phyloP scores from a whole-genome alignment of 176 grass and related monocot species.

The Cenchrus americanus region DNA sequence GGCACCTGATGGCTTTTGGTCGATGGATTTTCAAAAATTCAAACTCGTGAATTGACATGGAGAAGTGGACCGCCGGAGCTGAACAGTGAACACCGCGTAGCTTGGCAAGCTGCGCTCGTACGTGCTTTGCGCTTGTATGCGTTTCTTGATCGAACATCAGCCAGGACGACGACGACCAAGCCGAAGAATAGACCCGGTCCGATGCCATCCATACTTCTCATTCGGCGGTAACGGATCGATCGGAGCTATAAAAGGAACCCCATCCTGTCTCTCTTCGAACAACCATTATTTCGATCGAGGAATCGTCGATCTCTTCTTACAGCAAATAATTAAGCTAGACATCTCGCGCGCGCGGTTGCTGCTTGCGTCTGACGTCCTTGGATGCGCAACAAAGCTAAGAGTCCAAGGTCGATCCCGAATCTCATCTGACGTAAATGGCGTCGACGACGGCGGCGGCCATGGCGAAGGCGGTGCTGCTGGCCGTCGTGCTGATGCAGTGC shows the following conservation, averaged over 20 bases:
- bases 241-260: constrained; percentile 19
- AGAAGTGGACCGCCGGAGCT: neutral
- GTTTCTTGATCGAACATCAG: neutral
- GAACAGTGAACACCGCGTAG: neutral
- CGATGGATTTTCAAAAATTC: neutral
- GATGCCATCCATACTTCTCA: too few relatives aligned
- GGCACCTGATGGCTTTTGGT: neutral
- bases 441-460: neutral
- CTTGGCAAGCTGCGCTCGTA: too few relatives aligned
- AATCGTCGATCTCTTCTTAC: too few relatives aligned
- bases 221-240: neutral
- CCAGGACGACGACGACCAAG: neutral
- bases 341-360: too few relatives aligned
- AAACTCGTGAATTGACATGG: neutral
- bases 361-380: neutral
- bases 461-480: neutral
- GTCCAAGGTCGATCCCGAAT: neutral
- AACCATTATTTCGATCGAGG: neutral
- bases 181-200: neutral
- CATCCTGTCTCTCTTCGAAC: neutral
- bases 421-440: neutral
- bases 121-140: neutral
- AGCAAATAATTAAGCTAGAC: too few relatives aligned
- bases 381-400: neutral
- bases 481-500: neutral